These are phyloP conservation scores for Aspergillus funiculosus DNA, from an alignment of 495 filamentous ascomycete species.

Conservation along the genomic window DNA sequence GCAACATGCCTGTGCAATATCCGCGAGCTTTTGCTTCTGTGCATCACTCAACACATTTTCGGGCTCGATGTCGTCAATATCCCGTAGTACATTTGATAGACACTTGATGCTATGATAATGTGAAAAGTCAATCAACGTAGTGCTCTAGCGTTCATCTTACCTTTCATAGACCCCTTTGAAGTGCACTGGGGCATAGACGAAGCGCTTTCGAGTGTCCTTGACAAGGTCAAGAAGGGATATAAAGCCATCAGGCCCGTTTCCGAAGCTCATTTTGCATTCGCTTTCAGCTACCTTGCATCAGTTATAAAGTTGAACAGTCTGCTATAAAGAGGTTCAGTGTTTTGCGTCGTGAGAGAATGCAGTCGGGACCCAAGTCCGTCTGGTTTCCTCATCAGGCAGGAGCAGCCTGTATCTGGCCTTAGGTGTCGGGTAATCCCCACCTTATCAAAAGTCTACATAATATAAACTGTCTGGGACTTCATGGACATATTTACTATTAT, in stretches of 20 bases:
- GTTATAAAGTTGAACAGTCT: slow-evolving; percentile 1
- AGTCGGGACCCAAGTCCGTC: too few relatives aligned
- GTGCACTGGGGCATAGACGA: neutral
- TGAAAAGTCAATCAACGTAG: neutral
- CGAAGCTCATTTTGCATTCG: slow-evolving; percentile 1
- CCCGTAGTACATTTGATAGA: neutral
- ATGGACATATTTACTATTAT: too few relatives aligned
- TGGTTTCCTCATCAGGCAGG: too few relatives aligned
- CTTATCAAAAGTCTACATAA: too few relatives aligned
- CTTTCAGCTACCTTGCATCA: too few relatives aligned
- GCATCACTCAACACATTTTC: neutral
- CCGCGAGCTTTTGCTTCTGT: neutral
- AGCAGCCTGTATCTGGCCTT: too few relatives aligned
- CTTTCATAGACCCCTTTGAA: neutral
- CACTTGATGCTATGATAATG: slow-evolving; percentile 5
- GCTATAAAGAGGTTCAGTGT: too few relatives aligned
- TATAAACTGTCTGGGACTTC: too few relatives aligned
- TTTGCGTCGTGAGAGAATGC: too few relatives aligned
- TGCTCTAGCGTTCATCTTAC: too few relatives aligned
- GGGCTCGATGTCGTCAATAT: neutral
- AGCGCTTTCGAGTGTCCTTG: neutral
- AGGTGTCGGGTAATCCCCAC: too few relatives aligned
- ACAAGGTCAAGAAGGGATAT: neutral
- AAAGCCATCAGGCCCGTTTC: neutral
- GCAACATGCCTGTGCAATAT: neutral